Evolutionary conservation across 2,329 filamentous ascomycete species (phyloP), one percentile per base, ranked within the genome.

Genomic region (Colletotrichum sp.): DNA sequence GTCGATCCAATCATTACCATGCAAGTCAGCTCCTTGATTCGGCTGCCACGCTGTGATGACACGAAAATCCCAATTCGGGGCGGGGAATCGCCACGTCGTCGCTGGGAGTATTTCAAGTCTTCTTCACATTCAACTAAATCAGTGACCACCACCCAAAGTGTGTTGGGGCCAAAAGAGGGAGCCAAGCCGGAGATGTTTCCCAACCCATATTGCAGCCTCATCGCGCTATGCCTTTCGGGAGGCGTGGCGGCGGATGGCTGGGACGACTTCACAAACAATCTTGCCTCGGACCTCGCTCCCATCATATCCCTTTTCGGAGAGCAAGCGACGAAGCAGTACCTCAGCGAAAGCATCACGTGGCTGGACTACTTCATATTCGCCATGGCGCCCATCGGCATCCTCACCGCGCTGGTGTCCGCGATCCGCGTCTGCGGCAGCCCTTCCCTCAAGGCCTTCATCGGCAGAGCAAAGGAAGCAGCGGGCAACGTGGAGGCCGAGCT

Each of bases 221-320:
- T 43, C 36, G 36, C 36, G 0, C 36, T 43, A 18, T 18, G 36
- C 7, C 36, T 43, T 1, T 18, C 36, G 13, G 16, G 36, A 1
- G 7, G 16, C 5, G 36, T 9, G 1, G 36, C 36, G 13, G 48
- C 48, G 8, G 48, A 55, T 8, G n/a, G 59, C 28, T 63, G 59
- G 59, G 59, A 63, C 28, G 82, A 83, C 48, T 83, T 85, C 61
- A 80, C 80, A 14, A 84, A 85, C 68, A 83, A 86, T 59, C 70
- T 85, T 2, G 82, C 83, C 7, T 82, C 80, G 0, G 84, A 85
- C 65, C 76, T 86, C 7, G 77, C 1, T 83, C 83, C 1, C 4
- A 75, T 86, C 5, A 77, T 87, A 4, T 77, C 83, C 0, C 78
- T 87, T 0, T 86, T 86, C 30, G 84, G 85, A 7, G 85, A 87